phyloP scores from a whole-genome alignment of 768 basidiomycete species.

The Mycena kentingensis region DNA sequence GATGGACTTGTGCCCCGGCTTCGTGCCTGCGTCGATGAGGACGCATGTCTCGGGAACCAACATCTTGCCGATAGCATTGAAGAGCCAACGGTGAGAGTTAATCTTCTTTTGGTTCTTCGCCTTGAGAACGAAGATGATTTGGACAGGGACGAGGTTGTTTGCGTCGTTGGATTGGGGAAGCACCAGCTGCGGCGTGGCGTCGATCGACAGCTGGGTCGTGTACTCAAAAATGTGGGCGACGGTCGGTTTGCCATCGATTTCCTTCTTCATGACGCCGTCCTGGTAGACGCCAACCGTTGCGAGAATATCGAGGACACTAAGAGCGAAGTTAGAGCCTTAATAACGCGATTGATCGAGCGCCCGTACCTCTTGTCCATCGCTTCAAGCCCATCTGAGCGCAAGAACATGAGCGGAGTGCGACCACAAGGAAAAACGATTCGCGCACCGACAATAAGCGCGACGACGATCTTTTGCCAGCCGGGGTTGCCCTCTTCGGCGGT shows the following conservation, averaged over 20 bases:
- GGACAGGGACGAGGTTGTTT: slow-evolving; percentile 91
- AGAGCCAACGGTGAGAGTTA: slow-evolving; percentile 93
- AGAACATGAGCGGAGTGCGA: too few relatives aligned
- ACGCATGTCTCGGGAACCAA: slow-evolving; percentile 86
- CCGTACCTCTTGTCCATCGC: slow-evolving; percentile 98
- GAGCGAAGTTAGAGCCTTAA: too few relatives aligned
- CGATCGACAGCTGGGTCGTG: slow-evolving; percentile 94
- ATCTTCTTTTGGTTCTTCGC: slow-evolving; percentile 97
- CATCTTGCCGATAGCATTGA: slow-evolving; percentile 88
- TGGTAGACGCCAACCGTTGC: slow-evolving; percentile 93
- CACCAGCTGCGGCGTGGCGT: slow-evolving; percentile 85
- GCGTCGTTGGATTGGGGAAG: slow-evolving; percentile 88
- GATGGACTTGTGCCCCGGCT: slow-evolving; percentile 94
- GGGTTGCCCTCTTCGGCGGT: slow-evolving; percentile 82
- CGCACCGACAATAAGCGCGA: slow-evolving; percentile 88
- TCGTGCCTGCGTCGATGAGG: slow-evolving; percentile 93
- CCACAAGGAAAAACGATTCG: too few relatives aligned
- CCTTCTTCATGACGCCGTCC: slow-evolving; percentile 94
- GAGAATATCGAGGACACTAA: slow-evolving; percentile 82
- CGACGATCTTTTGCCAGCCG: slow-evolving; percentile 89
- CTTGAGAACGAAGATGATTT: slow-evolving; percentile 88
- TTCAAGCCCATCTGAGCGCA: slow-evolving; percentile 91
- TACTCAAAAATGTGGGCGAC: slow-evolving; percentile 98
- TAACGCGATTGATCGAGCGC: too few relatives aligned
- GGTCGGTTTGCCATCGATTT: slow-evolving; percentile 84